phyloP scores from a whole-genome alignment of 257 asterid genomes.

The Fraxinus pennsylvanica region DNA sequence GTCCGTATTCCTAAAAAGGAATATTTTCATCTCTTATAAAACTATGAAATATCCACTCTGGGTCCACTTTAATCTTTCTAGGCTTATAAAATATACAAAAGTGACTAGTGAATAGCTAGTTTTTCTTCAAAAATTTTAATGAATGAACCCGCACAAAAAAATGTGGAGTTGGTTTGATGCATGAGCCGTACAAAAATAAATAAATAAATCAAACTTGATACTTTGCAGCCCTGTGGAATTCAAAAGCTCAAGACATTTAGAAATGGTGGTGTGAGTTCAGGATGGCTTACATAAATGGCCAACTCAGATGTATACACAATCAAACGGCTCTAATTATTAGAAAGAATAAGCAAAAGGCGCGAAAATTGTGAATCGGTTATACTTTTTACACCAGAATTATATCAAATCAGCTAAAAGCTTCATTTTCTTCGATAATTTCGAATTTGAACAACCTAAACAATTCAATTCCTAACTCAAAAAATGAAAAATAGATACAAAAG shows the following conservation, averaged over 20 bases:
- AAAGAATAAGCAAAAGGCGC: background rate
- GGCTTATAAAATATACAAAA: background rate
- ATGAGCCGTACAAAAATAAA: background rate
- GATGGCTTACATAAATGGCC: constrained; percentile 1
- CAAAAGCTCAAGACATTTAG: background rate
- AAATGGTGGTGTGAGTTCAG: background rate
- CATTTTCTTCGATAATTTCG: background rate
- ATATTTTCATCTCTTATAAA: background rate
- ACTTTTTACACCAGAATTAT: background rate
- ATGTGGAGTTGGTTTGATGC: background rate
- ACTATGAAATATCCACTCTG: background rate
- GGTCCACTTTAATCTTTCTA: background rate
- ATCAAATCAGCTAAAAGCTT: background rate
- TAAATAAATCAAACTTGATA: background rate
- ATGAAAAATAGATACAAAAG: background rate
- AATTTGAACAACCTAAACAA: background rate
- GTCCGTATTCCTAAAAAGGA: background rate
- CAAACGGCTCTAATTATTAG: background rate
- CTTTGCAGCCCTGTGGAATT: background rate
- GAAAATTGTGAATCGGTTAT: background rate
- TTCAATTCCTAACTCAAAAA: background rate
- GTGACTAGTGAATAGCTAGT: background rate
- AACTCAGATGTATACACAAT: background rate
- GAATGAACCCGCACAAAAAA: background rate
- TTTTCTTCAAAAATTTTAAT: background rate